phyloP scores from a whole-genome alignment of 148 eudicot species.

The Oxyria digyna region DNA sequence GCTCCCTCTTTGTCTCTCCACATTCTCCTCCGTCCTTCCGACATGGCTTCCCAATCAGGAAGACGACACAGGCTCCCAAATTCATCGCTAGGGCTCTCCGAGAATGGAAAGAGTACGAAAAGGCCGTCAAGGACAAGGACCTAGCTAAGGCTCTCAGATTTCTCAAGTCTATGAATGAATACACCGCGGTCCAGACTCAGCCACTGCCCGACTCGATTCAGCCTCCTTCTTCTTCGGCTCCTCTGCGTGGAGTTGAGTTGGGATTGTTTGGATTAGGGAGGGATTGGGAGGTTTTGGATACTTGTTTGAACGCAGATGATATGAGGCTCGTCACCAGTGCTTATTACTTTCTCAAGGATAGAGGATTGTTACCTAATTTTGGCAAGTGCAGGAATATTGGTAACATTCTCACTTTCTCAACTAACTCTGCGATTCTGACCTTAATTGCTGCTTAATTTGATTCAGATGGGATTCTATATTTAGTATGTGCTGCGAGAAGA shows the following conservation, averaged over 20 bases:
- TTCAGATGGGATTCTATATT: no score
- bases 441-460: background rate
- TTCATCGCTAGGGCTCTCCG: conserved; percentile 27
- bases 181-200: conserved; percentile 6
- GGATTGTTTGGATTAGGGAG: conserved; percentile 50
- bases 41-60: background rate
- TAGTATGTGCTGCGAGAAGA: no score
- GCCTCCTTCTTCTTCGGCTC: no score
- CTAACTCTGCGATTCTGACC: background rate
- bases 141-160: conserved; percentile 62
- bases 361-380: conserved; percentile 58
- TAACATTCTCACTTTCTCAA: conserved; percentile 13
- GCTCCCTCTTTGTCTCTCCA: background rate
- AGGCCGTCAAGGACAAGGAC: conserved; percentile 79
- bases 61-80: background rate
- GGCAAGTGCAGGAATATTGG: conserved; percentile 77
- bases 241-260: conserved; percentile 9
- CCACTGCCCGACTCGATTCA: conserved; percentile 13
- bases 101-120: conserved; percentile 82
- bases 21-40: background rate
- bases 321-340: conserved; percentile 78
- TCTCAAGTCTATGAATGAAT: conserved; percentile 26
- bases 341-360: conserved; percentile 56
- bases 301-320: conserved; percentile 88
- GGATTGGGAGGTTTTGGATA: conserved; percentile 83